A percentile compares a stretch with the other conserved stretches of the same genome.
phyloP scores from a whole-genome alignment of 768 basidiomycete genomes.

The Tricholomella constricta region DNA sequence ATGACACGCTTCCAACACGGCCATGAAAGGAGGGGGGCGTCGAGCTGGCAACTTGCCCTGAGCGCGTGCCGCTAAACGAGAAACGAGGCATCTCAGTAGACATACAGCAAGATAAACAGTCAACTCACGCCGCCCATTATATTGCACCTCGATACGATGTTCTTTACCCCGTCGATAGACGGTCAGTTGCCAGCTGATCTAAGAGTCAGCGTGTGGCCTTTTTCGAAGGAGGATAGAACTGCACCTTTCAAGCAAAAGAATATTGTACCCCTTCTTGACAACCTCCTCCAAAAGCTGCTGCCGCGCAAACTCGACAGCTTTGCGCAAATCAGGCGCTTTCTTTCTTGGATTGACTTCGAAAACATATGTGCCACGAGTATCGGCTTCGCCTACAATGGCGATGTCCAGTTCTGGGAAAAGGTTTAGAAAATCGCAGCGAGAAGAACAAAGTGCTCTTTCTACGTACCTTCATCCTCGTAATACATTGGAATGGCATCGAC shows the following conservation, averaged over 20 bases:
- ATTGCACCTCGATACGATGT: slow-evolving; percentile 69
- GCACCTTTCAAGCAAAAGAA: slow-evolving; percentile 69
- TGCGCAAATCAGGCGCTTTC: slow-evolving; percentile 47
- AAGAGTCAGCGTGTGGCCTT: slow-evolving; percentile 7
- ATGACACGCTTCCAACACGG: slow-evolving; percentile 50
- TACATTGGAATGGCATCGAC: slow-evolving; percentile 69
- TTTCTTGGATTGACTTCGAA: slow-evolving; percentile 56
- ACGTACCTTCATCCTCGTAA: slow-evolving; percentile 61
- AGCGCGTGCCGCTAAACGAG: slow-evolving; percentile 51
- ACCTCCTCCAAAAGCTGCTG: slow-evolving; percentile 63
- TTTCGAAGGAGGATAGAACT: slow-evolving; percentile 7
- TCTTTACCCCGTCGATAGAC: slow-evolving; percentile 61
- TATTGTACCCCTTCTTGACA: slow-evolving; percentile 57
- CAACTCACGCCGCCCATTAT: slow-evolving; percentile 60
- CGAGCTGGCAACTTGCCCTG: slow-evolving; percentile 46
- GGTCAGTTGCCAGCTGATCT: slow-evolving; percentile 66
- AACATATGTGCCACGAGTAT: slow-evolving; percentile 62
- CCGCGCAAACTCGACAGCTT: slow-evolving; percentile 62
- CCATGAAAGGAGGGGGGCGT: slow-evolving; percentile 67
- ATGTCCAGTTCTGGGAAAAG: slow-evolving; percentile 56
- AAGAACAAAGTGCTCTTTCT: slow-evolving; percentile 14
- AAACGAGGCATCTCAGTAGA: slow-evolving; percentile 7
- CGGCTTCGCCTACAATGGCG: slow-evolving; percentile 49
- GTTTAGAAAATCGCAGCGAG: not conserved
- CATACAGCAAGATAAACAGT: not conserved